phyloP scores from a whole-genome alignment of 1,284 basidiomycete species.

The Apiotrichum montevideense region DNA sequence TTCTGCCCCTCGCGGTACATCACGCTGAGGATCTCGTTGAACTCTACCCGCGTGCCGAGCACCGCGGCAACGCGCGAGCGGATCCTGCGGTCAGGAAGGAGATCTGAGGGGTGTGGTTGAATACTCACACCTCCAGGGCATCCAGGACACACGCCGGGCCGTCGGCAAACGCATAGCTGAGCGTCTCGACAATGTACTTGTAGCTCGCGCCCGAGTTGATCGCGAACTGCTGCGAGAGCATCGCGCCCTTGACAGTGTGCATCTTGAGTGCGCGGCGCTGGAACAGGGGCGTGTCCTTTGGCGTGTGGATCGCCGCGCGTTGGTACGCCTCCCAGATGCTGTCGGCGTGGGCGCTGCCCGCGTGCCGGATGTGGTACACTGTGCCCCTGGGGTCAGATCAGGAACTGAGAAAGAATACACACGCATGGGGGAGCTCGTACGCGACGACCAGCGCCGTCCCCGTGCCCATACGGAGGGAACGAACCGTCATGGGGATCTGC shows the following conservation, averaged over 20 bases:
- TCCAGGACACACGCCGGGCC: slow-evolving; percentile 30
- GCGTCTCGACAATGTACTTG: slow-evolving; percentile 41
- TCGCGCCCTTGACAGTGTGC: slow-evolving; percentile 14
- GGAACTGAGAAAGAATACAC: not conserved
- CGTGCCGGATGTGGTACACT: slow-evolving; percentile 30
- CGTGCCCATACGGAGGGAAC: no score
- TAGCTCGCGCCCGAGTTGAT: slow-evolving; percentile 40
- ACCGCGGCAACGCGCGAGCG: slow-evolving; percentile 15
- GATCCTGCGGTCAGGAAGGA: slow-evolving; percentile 19
- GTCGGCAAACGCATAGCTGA: slow-evolving; percentile 30
- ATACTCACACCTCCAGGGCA: slow-evolving; percentile 31
- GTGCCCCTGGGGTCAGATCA: slow-evolving; percentile 16
- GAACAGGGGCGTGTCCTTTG: slow-evolving; percentile 23
- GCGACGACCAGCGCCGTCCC: slow-evolving; percentile 2
- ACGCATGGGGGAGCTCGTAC: slow-evolving; percentile 14
- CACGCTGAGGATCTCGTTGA: slow-evolving; percentile 42
- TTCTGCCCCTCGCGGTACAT: slow-evolving; percentile 43
- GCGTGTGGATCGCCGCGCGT: slow-evolving; percentile 19
- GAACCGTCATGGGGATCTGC: not conserved
- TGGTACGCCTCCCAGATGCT: slow-evolving; percentile 31
- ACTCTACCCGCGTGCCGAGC: slow-evolving; percentile 18
- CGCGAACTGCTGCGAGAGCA: slow-evolving; percentile 41
- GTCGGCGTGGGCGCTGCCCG: slow-evolving; percentile 14
- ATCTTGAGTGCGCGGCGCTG: slow-evolving; percentile 29
- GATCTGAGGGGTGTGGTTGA: no score